Percentiles rank a stretch among this genome's conserved stretches.
These are phyloP conservation scores for Penicillium sp. DNA, from an alignment of 2,329 filamentous ascomycete genomes.

Conservation along the genomic window DNA sequence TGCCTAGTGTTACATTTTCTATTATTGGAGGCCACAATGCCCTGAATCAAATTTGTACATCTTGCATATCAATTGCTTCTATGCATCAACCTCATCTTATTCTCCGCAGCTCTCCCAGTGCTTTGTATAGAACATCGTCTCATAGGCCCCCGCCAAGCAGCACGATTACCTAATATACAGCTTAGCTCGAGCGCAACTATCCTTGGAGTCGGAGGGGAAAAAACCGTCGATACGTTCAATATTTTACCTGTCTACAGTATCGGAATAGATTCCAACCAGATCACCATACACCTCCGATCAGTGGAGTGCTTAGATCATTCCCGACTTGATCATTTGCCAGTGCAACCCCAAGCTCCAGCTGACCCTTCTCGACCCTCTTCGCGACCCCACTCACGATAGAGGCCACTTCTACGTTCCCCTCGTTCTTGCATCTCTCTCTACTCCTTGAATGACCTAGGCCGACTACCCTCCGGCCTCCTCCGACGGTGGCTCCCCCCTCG, in stretches of 20 bases:
- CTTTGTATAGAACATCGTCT: slow-evolving; percentile 11
- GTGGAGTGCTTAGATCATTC: slow-evolving; percentile 7
- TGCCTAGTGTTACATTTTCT: background rate
- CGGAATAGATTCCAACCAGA: slow-evolving; percentile 5
- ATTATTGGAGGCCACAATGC: background rate
- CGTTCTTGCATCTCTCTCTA: slow-evolving; percentile 6
- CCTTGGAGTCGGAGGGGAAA: slow-evolving; percentile 13
- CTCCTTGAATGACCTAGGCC: slow-evolving; percentile 15
- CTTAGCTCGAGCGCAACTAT: slow-evolving; percentile 12
- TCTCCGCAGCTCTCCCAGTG: background rate
- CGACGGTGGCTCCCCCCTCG: slow-evolving; percentile 23
- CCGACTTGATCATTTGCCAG: slow-evolving; percentile 16
- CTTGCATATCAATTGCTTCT: background rate
- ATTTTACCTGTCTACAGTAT: slow-evolving; percentile 4
- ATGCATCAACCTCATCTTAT: background rate
- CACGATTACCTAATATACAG: slow-evolving; percentile 14
- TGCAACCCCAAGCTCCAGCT: slow-evolving; percentile 17
- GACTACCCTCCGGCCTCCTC: slow-evolving; percentile 13
- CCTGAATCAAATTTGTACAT: background rate
- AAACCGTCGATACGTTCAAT: background rate
- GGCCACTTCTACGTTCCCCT: slow-evolving; percentile 12
- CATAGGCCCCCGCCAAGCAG: slow-evolving; percentile 3
- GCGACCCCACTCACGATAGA: background rate
- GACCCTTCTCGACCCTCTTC: slow-evolving; percentile 1
- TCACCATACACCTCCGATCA: background rate